Conservation (phyloP, 805 yeast genomes). For the Pichia rugopelliculosa region DNA sequence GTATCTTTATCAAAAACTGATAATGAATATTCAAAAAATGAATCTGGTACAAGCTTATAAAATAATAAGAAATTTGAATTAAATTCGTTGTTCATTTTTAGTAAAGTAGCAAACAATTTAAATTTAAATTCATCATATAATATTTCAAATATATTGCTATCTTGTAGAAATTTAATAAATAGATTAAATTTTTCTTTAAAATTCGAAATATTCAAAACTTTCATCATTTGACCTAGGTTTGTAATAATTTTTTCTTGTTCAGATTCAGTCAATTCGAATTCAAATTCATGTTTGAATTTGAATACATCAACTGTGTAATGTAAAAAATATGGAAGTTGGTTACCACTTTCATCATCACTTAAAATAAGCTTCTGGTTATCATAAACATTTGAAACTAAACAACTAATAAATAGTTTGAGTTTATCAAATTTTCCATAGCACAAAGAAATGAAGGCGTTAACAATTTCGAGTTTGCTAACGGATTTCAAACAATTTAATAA, state of each 20-base stretch:
- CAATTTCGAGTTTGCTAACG: neutral
- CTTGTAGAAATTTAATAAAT: neutral
- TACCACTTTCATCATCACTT: neutral
- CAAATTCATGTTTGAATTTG: neutral
- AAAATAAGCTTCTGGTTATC: neutral
- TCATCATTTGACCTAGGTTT: neutral
- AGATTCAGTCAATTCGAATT: neutral
- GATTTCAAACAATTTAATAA: neutral
- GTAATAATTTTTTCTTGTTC: neutral
- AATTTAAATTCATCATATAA: neutral
- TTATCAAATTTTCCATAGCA: conserved; percentile 4
- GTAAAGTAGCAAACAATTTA: neutral
- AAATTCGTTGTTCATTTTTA: neutral
- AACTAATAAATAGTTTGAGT: conserved; percentile 2
- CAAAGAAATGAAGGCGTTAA: conserved; percentile 4
- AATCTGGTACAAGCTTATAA: neutral
- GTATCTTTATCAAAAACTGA: neutral
- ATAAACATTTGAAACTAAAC: conserved; percentile 7
- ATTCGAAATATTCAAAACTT: neutral
- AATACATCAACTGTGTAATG: conserved; percentile 4
- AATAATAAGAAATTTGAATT: neutral
- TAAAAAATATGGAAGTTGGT: conserved; percentile 3
- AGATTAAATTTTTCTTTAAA: neutral
- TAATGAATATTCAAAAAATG: neutral
- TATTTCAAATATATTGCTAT: neutral